phyloP scores from a whole-genome alignment of 108 stramenopile species.

The Pseudonitzschia delicatissima region DNA sequence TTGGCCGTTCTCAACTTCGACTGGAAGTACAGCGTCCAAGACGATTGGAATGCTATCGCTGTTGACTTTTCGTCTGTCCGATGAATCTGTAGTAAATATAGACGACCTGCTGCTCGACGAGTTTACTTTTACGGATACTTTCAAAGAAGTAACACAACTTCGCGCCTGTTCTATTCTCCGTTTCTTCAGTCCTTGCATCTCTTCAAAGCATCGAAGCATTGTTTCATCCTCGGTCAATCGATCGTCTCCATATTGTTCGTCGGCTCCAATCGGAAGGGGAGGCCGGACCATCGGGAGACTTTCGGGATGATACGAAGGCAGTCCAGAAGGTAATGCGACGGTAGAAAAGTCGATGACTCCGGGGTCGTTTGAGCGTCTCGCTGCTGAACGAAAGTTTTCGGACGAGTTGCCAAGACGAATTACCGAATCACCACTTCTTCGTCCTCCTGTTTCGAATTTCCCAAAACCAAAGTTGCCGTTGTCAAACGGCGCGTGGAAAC shows the following conservation, averaged over 20 bases:
- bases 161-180: slow-evolving; percentile 15
- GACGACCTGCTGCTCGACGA: slow-evolving; percentile 26
- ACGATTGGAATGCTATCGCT: background rate
- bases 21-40: slow-evolving; percentile 27
- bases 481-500: slow-evolving; percentile 42
- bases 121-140: slow-evolving; percentile 30
- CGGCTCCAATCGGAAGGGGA: background rate
- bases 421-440: slow-evolving; percentile 27
- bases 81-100: slow-evolving; percentile 13
- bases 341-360: slow-evolving; percentile 55
- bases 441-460: slow-evolving; percentile 56
- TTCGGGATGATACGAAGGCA: slow-evolving; percentile 10
- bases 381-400: slow-evolving; percentile 36
- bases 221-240: slow-evolving; percentile 2
- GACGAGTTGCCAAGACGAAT: slow-evolving; percentile 21
- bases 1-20: slow-evolving; percentile 28
- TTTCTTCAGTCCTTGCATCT: slow-evolving; percentile 3
- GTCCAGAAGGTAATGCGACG: slow-evolving; percentile 8
- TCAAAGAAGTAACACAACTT: background rate
- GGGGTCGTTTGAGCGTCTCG: slow-evolving; percentile 58
- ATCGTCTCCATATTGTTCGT: background rate
- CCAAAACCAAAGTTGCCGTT: slow-evolving; percentile 64
- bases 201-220: slow-evolving; percentile 15
- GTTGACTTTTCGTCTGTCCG: background rate
- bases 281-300: background rate